Base-by-base conservation (phyloP, 1,139 yeast genomes). In the Kodamaea plutei region DNA sequence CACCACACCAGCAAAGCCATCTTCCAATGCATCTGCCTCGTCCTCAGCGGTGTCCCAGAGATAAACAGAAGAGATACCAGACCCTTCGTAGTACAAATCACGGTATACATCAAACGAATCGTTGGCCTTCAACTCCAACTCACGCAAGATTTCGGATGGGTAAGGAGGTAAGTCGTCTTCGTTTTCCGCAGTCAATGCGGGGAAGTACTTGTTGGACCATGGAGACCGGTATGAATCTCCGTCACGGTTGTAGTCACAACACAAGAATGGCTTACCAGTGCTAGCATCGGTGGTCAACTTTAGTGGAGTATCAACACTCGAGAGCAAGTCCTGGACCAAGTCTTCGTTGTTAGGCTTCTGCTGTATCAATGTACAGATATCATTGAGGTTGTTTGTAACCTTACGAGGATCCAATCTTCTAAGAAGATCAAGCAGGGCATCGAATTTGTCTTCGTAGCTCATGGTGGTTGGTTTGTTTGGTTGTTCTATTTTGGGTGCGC, bases 171-270 rank as follows among this genome's bases (percentile, higher is more conserved):
- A 77, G 25, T 61, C 64, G 25, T 66, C 71, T 19, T 48, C 61
- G 20, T 47, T 52, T 20, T 73, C 82, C 9, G 64, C 60, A n/a
- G 61, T 50, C 13, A 75, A 53, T 6, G 48, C 47, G 0, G 96
- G 96, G 41, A 72, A 78, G 57, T 84, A 91, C 41, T 73, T 69
- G 52, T 87, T 87, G 18, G 88, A 73, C 89, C 93, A 89, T 3
- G 98, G 98, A 0, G 95, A 84, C 45, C 97, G 72, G 60, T 74
- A 84, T 19, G 91, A 80, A 56, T 91, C 97, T 5, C 95, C 91
- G 50, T 91, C 98, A 43, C 98, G 71, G 57, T 91, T 91, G 56
- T 89, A 91, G 54, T 91, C 98, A 59, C 98, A 91, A 33, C 91
- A 76, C 40, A 91, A 68, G 54, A 69, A 91, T 38, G 74, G 73